Percentiles rank a stretch among this genome's conserved stretches.
Conservation (phyloP, 2,329 filamentous ascomycete genomes). For the Phialocephala sp. region DNA sequence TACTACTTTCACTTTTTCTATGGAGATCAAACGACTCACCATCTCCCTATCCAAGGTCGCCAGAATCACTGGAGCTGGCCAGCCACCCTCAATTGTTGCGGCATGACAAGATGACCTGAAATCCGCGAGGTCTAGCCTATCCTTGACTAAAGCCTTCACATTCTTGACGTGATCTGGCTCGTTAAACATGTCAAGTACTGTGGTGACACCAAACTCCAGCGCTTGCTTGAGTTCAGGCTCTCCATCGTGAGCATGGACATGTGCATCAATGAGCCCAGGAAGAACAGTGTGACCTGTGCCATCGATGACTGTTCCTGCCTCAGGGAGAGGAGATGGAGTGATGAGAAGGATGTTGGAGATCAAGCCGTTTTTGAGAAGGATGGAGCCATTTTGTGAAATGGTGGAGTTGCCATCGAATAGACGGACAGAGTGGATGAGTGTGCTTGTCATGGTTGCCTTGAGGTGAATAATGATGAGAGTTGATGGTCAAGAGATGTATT, state of each 20-base stretch:
- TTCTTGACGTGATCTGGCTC: slow-evolving; percentile 44
- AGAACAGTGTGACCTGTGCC: slow-evolving; percentile 54
- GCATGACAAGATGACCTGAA: slow-evolving; percentile 55
- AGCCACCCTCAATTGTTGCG: slow-evolving; percentile 57
- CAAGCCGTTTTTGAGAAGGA: slow-evolving; percentile 12
- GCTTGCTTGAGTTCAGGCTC: slow-evolving; percentile 48
- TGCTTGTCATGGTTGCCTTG: slow-evolving; percentile 31
- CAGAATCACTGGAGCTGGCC: slow-evolving; percentile 48
- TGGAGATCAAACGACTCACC: slow-evolving; percentile 8
- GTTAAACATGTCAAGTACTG: slow-evolving; percentile 56
- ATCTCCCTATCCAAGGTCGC: slow-evolving; percentile 9
- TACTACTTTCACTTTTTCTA: not conserved
- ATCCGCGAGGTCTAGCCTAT: slow-evolving; percentile 49
- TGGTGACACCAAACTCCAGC: slow-evolving; percentile 56
- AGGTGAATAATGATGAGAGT: not conserved
- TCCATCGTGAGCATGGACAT: slow-evolving; percentile 53
- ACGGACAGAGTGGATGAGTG: slow-evolving; percentile 39
- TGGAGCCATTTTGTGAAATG: slow-evolving; percentile 13
- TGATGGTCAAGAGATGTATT: not conserved
- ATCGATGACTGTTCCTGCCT: slow-evolving; percentile 42
- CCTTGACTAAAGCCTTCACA: slow-evolving; percentile 38
- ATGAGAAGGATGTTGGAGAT: slow-evolving; percentile 10
- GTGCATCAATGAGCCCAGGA: slow-evolving; percentile 56
- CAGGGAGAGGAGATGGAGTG: slow-evolving; percentile 6
- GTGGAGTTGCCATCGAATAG: slow-evolving; percentile 17